Percentiles rank a stretch among this genome's conserved stretches.
Conservation (phyloP, 306 rosid species). For the Cicer judaicum region DNA sequence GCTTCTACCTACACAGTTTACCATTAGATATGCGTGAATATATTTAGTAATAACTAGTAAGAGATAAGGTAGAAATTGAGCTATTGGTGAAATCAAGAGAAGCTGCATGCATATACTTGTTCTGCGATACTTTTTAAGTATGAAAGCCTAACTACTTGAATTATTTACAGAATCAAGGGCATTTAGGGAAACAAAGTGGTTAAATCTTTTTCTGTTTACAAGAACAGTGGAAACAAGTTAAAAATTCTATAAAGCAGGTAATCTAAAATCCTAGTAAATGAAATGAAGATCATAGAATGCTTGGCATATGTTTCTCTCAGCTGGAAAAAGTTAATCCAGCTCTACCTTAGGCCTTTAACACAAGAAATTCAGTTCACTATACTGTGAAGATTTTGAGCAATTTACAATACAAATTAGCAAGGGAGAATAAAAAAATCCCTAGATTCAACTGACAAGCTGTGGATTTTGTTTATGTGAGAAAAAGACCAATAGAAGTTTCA, state of each 20-base stretch:
- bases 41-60: not conserved
- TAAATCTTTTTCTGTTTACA: not conserved
- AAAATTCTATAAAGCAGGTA: slow-evolving; percentile 3
- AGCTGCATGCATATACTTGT: slow-evolving; percentile 15
- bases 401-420: slow-evolving; percentile 1
- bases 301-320: not conserved
- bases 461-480: slow-evolving; percentile 7
- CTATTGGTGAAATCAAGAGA: slow-evolving; percentile 22
- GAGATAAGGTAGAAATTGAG: slow-evolving; percentile 7
- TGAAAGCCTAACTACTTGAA: not conserved
- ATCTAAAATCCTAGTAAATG: not conserved
- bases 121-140: not conserved
- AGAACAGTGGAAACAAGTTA: slow-evolving; percentile 9
- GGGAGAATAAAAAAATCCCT: slow-evolving; percentile 3
- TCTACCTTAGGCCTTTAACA: slow-evolving; percentile 18
- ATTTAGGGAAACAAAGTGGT: not conserved
- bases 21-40: slow-evolving; percentile 22
- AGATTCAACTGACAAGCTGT: not conserved
- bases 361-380: slow-evolving; percentile 29
- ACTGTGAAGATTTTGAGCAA: slow-evolving; percentile 19
- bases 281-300: slow-evolving; percentile 17
- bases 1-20: slow-evolving; percentile 71
- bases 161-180: not conserved
- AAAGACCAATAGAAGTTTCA: not conserved
- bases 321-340: slow-evolving; percentile 22